phyloP scores from a whole-genome alignment of 2,329 filamentous ascomycete species.

The Penicillium sp. region DNA sequence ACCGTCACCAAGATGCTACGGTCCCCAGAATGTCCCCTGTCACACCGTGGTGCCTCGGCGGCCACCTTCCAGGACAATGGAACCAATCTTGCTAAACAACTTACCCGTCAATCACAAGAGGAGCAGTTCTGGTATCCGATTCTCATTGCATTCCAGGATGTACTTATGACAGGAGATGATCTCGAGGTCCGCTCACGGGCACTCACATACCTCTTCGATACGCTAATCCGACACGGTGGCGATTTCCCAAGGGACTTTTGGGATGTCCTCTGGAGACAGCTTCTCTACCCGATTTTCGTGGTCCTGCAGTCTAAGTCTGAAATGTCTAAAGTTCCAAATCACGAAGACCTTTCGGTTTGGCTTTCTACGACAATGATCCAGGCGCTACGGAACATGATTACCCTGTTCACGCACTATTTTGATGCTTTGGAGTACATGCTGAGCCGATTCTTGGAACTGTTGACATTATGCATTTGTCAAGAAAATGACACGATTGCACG shows the following conservation, averaged over 20 bases:
- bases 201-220: slow-evolving; percentile 95
- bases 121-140: slow-evolving; percentile 99
- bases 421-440: slow-evolving; percentile 96
- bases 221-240: slow-evolving; percentile 82
- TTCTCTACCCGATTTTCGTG: slow-evolving; percentile 98
- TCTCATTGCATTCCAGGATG: slow-evolving; percentile 96
- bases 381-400: slow-evolving; percentile 96
- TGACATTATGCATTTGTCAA: slow-evolving; percentile 96
- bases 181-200: slow-evolving; percentile 87
- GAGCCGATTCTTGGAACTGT: slow-evolving; percentile 89
- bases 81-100: slow-evolving; percentile 59
- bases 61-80: slow-evolving; percentile 46
- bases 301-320: slow-evolving; percentile 94
- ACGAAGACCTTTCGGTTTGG: slow-evolving; percentile 98
- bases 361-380: slow-evolving; percentile 99
- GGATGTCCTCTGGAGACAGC: slow-evolving; percentile 96
- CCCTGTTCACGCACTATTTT: slow-evolving; percentile 98
- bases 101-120: slow-evolving; percentile 81
- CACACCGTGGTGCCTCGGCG: slow-evolving; percentile 55
- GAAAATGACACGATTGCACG: slow-evolving; percentile 98
- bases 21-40: slow-evolving; percentile 91
- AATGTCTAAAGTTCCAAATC: slow-evolving; percentile 91
- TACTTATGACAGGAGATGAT: slow-evolving; percentile 98
- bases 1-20: slow-evolving; percentile 93
- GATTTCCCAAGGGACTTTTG: slow-evolving; percentile 94